Base-by-base conservation (phyloP, 495 filamentous ascomycete genomes). In the Niebla homalea region DNA sequence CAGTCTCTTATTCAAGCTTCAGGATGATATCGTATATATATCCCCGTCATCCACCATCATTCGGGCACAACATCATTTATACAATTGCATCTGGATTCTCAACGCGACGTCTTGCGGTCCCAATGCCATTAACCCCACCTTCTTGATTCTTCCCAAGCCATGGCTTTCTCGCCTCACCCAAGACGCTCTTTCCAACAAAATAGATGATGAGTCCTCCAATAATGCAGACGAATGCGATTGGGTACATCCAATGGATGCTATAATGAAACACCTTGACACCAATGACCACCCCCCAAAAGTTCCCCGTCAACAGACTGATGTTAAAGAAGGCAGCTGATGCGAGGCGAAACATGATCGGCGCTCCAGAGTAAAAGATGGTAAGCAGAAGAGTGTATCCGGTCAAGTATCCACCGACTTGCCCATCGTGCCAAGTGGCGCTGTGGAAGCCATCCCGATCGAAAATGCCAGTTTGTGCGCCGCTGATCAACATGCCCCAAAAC, bases 211-310 rank as follows among this genome's bases (percentile, higher is more conserved):
- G 70, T 2, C 92, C 90, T 7, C 87, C 35, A 50, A 97, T 80
- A 59, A 98, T 96, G 55, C 85, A 68, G 12, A 92, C 85, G 65
- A 98, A 97, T 21, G 92, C 92, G 62, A 94, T 84, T 2, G 92
- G 92, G 65, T 98, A 98, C 72, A 94, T 72, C 73, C 78, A 94
- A 66, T 92, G 84, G 51, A 98, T 78, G 16, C 65, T 63, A 53
- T 85, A 79, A 37, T 83, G 77, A 64, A 98, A 95, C 38, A 96
- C 81, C 56, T 80, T 72, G 49, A 93, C 73, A 39, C 92, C 92
- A 57, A 98, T 89, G 53, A 87, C 78, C 23, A 93, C 85, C 59
- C 87, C 87, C 90, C 93, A 97, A 71, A 97, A 97, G 67, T 94
- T 97, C 60, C 80, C 85, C 18, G 93, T 98, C 46, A 98, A 72